phyloP scores from a whole-genome alignment of 768 basidiomycete species.

The Chalciporus piperatus region DNA sequence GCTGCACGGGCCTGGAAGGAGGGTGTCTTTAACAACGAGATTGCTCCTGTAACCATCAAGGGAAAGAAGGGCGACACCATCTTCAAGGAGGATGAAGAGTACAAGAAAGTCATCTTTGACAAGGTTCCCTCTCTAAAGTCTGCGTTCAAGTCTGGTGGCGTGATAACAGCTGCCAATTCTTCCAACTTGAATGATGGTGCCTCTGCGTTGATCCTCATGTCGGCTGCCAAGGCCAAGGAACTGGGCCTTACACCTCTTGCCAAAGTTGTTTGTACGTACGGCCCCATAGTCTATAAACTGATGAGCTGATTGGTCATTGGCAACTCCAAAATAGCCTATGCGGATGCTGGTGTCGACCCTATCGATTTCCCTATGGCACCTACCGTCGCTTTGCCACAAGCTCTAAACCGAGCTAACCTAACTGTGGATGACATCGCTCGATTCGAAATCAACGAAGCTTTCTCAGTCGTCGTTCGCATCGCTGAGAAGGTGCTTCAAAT shows the following conservation, averaged over 20 bases:
- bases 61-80: constrained; percentile 92
- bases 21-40: constrained; percentile 83
- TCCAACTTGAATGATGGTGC: constrained; percentile 95
- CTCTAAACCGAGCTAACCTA: constrained; percentile 84
- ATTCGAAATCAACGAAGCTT: constrained; percentile 98
- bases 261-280: constrained; percentile 80
- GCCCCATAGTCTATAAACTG: neutral
- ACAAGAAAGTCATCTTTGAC: constrained; percentile 93
- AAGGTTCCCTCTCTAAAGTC: constrained; percentile 88
- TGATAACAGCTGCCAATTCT: constrained; percentile 96
- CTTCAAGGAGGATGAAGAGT: constrained; percentile 95
- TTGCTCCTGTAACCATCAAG: constrained; percentile 86
- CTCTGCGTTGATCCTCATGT: constrained; percentile 92
- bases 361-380: constrained; percentile 97
- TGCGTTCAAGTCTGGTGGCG: constrained; percentile 85
- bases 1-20: constrained; percentile 88
- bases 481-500: constrained; percentile 86
- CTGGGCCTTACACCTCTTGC: constrained; percentile 92
- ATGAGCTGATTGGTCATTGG: constrained; percentile 2
- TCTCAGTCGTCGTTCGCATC: constrained; percentile 89
- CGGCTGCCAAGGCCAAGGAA: constrained; percentile 87
- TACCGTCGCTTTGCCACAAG: constrained; percentile 84
- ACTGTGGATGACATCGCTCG: constrained; percentile 79
- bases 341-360: constrained; percentile 95
- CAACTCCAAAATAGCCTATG: constrained; percentile 63